phyloP scores from a whole-genome alignment of 2,329 filamentous ascomycete species.

The Colletotrichum destructivum region DNA sequence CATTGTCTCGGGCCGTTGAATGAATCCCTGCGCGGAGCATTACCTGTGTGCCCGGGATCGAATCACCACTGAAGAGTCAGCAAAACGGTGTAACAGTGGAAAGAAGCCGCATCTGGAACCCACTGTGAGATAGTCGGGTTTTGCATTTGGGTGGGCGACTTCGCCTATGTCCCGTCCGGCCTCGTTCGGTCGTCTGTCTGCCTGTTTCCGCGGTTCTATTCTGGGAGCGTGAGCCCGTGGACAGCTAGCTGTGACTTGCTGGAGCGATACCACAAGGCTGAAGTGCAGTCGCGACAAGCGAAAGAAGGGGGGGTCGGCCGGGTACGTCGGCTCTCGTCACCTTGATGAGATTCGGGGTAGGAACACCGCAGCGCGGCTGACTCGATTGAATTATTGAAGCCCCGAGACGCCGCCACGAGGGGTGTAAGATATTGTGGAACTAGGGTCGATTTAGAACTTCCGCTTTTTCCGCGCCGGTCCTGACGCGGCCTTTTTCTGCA shows the following conservation, averaged over 20 bases:
- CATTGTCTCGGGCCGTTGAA: constrained; percentile 11
- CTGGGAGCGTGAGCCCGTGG: neutral
- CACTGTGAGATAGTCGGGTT: constrained; percentile 8
- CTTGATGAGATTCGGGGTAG: neutral
- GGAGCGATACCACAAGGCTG: neutral
- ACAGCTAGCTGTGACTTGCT: no score
- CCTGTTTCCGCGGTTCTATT: neutral
- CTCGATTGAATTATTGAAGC: neutral
- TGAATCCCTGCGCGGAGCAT: neutral
- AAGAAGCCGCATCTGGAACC: constrained; percentile 19
- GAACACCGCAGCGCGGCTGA: neutral
- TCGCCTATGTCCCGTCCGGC: neutral
- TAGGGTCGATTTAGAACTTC: constrained; percentile 59
- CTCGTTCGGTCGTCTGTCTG: neutral
- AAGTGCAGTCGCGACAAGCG: neutral
- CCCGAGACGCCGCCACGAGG: neutral
- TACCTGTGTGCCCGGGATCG: neutral
- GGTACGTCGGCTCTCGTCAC: neutral
- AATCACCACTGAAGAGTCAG: neutral
- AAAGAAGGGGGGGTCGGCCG: no score
- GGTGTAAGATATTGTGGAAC: constrained; percentile 6
- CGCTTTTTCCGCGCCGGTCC: constrained; percentile 71
- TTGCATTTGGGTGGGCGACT: constrained; percentile 4
- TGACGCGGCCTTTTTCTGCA: constrained; percentile 64
- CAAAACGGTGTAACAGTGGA: constrained; percentile 3